Percentiles rank a stretch among this genome's conserved stretches.
These are phyloP conservation scores for Neurospora tetrasperma DNA, from an alignment of 495 filamentous ascomycete species.

Conservation along the genomic window DNA sequence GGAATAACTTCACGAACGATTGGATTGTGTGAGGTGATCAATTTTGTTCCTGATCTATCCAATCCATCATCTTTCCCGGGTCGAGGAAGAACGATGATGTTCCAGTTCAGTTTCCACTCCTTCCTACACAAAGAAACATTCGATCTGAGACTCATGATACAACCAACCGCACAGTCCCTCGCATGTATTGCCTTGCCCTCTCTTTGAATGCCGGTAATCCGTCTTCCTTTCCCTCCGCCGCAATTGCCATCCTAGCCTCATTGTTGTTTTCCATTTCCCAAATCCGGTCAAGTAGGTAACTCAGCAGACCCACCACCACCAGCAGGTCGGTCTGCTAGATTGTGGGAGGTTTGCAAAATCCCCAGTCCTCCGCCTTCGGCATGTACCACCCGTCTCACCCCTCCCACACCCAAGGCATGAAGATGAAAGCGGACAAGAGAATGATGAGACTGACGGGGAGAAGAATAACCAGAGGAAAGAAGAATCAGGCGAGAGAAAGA, in stretches of 20 bases:
- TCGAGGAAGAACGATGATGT: background rate
- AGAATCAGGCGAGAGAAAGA: background rate
- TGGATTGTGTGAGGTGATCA: too few relatives aligned
- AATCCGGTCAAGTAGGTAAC: background rate
- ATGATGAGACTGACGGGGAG: background rate
- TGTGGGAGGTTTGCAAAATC: background rate
- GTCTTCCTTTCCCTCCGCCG: background rate
- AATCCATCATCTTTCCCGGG: too few relatives aligned
- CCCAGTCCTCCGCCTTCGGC: background rate
- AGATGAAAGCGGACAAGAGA: too few relatives aligned
- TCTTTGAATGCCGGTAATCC: background rate
- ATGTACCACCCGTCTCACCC: background rate
- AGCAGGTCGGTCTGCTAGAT: background rate
- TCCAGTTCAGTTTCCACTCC: background rate
- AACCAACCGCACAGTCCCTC: background rate
- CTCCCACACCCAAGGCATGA: background rate
- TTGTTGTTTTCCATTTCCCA: background rate
- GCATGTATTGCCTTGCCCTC: background rate
- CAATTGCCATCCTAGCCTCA: background rate
- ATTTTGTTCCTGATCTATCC: too few relatives aligned
- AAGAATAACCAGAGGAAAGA: background rate
- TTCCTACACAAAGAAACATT: background rate
- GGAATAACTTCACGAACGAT: too few relatives aligned
- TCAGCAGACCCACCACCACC: background rate
- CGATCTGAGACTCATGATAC: background rate